phyloP scores from a whole-genome alignment of 257 asterid species.

The Handroanthus guayacan region DNA sequence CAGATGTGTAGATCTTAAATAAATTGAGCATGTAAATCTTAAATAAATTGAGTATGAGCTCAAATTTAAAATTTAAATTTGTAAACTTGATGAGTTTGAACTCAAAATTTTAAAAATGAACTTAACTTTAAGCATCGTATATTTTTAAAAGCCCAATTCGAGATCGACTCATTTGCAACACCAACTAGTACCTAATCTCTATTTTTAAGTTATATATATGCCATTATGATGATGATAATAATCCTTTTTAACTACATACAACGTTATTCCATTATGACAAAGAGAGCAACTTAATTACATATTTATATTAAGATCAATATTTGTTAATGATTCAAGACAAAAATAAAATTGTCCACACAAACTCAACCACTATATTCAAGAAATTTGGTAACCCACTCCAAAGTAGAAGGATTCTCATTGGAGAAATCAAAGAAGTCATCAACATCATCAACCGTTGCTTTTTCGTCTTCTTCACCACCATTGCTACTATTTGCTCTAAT shows the following conservation, averaged over 20 bases:
- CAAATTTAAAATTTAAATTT: too few species aligned
- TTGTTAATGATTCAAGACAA: background rate
- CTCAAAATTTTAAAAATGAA: too few species aligned
- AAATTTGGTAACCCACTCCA: conserved; percentile 61
- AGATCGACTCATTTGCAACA: too few species aligned
- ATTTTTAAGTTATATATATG: too few species aligned
- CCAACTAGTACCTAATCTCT: too few species aligned
- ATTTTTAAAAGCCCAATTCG: too few species aligned
- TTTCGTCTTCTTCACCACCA: conserved; percentile 34
- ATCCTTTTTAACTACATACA: background rate
- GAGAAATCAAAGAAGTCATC: conserved; percentile 70
- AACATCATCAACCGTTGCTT: conserved; percentile 37
- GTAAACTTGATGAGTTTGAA: too few species aligned
- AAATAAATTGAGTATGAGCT: too few species aligned
- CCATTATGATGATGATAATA: background rate
- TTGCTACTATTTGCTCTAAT: conserved; percentile 4
- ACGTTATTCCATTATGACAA: background rate
- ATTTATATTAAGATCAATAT: too few species aligned
- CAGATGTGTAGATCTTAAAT: too few species aligned
- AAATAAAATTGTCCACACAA: background rate
- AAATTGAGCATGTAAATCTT: too few species aligned
- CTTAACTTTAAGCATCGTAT: too few species aligned
- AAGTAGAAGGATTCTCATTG: conserved; percentile 63
- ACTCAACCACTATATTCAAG: conserved; percentile 29
- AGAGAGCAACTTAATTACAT: background rate